These are phyloP conservation scores for Speleostelium caveatum DNA, from an alignment of 78 protist species.

Conservation along the genomic window DNA sequence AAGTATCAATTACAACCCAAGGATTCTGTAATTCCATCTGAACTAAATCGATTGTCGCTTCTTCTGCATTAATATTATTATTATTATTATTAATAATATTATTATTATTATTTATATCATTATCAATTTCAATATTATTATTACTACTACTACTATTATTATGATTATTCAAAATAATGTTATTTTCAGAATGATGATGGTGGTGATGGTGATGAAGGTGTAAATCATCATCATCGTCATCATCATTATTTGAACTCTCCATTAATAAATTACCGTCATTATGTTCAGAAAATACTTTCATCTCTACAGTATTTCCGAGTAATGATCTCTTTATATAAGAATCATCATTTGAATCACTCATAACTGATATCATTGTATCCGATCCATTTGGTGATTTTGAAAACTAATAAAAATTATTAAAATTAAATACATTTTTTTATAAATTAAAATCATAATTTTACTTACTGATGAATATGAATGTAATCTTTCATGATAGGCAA, in stretches of 20 bases:
- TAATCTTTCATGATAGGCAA: constrained; percentile 54
- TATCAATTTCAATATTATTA: no score
- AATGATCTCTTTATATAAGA: no score
- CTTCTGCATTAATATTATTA: not conserved
- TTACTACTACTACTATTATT: no score
- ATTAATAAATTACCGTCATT: no score
- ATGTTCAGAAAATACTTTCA: no score
- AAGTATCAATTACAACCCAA: constrained; percentile 56
- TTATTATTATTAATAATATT: not conserved
- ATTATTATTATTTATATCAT: not conserved
- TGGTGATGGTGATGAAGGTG: not conserved
- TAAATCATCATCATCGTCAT: not conserved
- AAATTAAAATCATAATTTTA: not conserved
- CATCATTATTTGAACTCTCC: not conserved
- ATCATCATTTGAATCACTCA: no score
- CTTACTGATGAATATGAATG: constrained; percentile 27
- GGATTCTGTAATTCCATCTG: constrained; percentile 73
- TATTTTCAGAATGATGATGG: not conserved
- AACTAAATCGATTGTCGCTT: constrained; percentile 48
- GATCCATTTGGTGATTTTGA: constrained; percentile 3
- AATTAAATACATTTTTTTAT: not conserved
- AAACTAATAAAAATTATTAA: not conserved
- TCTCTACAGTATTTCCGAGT: no score
- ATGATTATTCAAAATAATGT: not conserved
- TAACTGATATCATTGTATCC: no score